Evolutionary conservation across 1,284 basidiomycete species (phyloP).

Genomic region (Anthracocystis setariae): DNA sequence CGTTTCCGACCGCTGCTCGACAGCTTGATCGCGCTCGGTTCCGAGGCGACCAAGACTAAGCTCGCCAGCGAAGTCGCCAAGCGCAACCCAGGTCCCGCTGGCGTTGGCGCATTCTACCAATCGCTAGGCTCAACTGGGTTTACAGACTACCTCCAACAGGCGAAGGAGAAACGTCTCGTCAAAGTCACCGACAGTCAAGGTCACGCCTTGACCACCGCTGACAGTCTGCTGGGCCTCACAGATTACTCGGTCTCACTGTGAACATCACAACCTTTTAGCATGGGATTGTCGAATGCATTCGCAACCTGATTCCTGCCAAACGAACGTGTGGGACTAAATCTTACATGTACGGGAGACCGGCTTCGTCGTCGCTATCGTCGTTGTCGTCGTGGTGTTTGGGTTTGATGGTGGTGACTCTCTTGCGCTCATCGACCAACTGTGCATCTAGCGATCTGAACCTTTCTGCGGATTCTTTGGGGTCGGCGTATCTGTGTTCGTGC

Average conservation of each 20-base stretch:
- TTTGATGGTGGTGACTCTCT: slow-evolving; percentile 30
- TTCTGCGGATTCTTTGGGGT: slow-evolving; percentile 31
- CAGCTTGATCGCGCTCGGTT: slow-evolving; percentile 14
- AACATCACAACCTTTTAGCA: not conserved
- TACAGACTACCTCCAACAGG: slow-evolving; percentile 41
- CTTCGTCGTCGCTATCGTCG: slow-evolving; percentile 28
- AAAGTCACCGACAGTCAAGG: slow-evolving; percentile 19
- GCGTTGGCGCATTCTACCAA: slow-evolving; percentile 43
- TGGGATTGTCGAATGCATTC: too few species aligned
- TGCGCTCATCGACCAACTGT: slow-evolving; percentile 31
- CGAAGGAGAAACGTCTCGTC: slow-evolving; percentile 33
- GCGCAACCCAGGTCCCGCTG: slow-evolving; percentile 24
- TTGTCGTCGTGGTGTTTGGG: slow-evolving; percentile 9
- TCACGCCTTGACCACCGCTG: not conserved
- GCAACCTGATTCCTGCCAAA: not conserved
- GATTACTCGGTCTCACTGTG: slow-evolving; percentile 33
- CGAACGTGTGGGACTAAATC: not conserved
- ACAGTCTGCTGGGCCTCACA: slow-evolving; percentile 19
- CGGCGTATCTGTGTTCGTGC: slow-evolving; percentile 20
- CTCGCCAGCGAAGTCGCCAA: slow-evolving; percentile 31
- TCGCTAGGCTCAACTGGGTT: slow-evolving; percentile 43
- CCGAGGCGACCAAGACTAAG: slow-evolving; percentile 21
- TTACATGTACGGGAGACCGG: slow-evolving; percentile 40
- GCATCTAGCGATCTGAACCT: slow-evolving; percentile 32
- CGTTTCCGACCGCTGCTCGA: slow-evolving; percentile 47